These are phyloP conservation scores for Rhynchosporium graminicola DNA, from an alignment of 2,329 filamentous ascomycete genomes.

Conservation along the genomic window DNA sequence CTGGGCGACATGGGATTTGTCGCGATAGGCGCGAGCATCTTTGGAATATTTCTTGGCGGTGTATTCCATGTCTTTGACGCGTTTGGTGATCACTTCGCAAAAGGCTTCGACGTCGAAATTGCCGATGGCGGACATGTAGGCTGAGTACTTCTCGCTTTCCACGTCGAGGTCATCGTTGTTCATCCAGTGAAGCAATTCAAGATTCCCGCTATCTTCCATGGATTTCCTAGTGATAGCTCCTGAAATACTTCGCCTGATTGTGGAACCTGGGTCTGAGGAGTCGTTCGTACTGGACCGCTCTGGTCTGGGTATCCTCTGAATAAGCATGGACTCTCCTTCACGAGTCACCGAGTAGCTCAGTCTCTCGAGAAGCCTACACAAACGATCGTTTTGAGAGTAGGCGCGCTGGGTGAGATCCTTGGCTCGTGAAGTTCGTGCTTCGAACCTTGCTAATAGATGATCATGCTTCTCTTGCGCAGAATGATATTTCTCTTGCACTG, in stretches of 20 bases:
- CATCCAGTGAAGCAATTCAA: constrained; percentile 82
- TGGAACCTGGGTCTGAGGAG: constrained; percentile 56
- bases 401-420: constrained; percentile 83
- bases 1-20: constrained; percentile 78
- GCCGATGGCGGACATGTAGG: constrained; percentile 72
- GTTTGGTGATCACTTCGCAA: constrained; percentile 80
- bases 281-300: constrained; percentile 62
- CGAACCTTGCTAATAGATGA: constrained; percentile 57
- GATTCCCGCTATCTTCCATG: constrained; percentile 63
- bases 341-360: constrained; percentile 81
- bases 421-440: constrained; percentile 69
- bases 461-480: constrained; percentile 54
- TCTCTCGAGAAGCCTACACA: constrained; percentile 81
- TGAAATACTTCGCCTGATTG: constrained; percentile 53
- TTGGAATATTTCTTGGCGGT: constrained; percentile 91
- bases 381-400: constrained; percentile 79
- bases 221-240: constrained; percentile 54
- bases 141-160: constrained; percentile 73
- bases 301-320: constrained; percentile 68
- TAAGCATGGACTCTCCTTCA: constrained; percentile 69
- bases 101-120: constrained; percentile 84
- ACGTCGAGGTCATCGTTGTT: constrained; percentile 63
- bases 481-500: constrained; percentile 66
- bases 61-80: constrained; percentile 90
- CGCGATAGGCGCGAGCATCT: constrained; percentile 82